A percentile compares a stretch with the other conserved stretches of the same genome.
phyloP scores from a whole-genome alignment of 2,329 filamentous ascomycete genomes.

The Fusarium euwallaceae region DNA sequence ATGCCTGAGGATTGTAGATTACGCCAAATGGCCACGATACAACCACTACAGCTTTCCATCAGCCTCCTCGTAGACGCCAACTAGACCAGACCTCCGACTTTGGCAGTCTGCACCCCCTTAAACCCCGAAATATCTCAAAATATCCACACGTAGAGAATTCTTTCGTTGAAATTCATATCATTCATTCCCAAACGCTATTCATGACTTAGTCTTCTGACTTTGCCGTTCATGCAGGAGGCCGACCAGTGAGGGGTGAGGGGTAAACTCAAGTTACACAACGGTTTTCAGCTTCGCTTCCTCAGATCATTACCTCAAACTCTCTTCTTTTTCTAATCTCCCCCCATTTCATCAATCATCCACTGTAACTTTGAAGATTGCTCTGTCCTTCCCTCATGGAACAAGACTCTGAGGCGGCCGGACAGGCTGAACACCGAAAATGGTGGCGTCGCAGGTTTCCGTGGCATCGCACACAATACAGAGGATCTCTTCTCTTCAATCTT shows the following conservation, averaged over 20 bases:
- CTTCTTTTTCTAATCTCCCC: background rate
- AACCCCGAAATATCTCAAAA: background rate
- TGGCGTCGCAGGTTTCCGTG: constrained; percentile 10
- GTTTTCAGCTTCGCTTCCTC: background rate
- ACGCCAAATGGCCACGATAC: background rate
- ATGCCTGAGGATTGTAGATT: background rate
- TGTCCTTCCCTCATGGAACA: constrained; percentile 12
- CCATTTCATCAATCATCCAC: background rate
- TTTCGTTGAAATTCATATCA: background rate
- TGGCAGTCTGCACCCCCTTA: background rate
- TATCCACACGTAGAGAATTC: background rate
- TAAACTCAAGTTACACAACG: background rate
- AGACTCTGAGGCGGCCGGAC: background rate
- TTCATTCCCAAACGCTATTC: too few species aligned
- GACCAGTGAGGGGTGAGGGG: constrained; percentile 17
- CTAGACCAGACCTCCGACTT: background rate
- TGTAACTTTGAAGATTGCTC: background rate
- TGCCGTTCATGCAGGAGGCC: constrained; percentile 23
- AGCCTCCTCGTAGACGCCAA: background rate
- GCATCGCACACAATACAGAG: constrained; percentile 58
- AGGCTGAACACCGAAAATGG: background rate
- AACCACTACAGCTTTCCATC: background rate
- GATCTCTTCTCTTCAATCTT: constrained; percentile 73
- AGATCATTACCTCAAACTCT: background rate
- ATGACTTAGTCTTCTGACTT: background rate